These are phyloP conservation scores for Leccinum aurantiacum DNA, from an alignment of 768 basidiomycete genomes.

Conservation along the genomic window DNA sequence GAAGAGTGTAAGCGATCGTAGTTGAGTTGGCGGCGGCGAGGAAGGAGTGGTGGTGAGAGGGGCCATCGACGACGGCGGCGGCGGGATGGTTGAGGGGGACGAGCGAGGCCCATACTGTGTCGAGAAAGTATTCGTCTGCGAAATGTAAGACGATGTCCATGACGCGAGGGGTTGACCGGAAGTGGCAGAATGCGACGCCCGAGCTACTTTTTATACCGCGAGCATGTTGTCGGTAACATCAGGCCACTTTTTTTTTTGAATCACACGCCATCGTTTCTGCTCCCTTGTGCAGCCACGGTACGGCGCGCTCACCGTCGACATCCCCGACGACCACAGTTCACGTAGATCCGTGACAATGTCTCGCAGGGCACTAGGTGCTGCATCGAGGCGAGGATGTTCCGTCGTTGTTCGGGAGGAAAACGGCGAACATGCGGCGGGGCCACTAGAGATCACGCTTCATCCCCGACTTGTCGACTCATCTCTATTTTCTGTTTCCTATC, in stretches of 20 bases:
- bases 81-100: slow-evolving; percentile 56
- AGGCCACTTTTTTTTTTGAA: slow-evolving; percentile 34
- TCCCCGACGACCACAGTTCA: neutral
- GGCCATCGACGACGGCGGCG: slow-evolving; percentile 35
- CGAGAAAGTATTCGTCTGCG: slow-evolving; percentile 72
- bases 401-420: neutral
- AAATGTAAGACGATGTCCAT: slow-evolving; percentile 83
- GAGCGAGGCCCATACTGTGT: slow-evolving; percentile 73
- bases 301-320: neutral
- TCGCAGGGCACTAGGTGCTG: neutral
- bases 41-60: slow-evolving; percentile 23
- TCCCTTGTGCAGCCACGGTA: neutral
- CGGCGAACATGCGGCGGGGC: neutral
- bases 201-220: slow-evolving; percentile 23
- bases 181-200: neutral
- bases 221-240: slow-evolving; percentile 19
- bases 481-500: neutral
- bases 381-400: neutral
- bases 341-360: neutral
- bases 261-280: slow-evolving; percentile 15
- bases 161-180: neutral
- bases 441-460: neutral
- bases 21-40: slow-evolving; percentile 37
- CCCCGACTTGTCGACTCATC: neutral
- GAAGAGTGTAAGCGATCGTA: slow-evolving; percentile 34